These are phyloP conservation scores for Calonectria multiphialidica DNA, from an alignment of 2,329 filamentous ascomycete genomes.

Conservation along the genomic window DNA sequence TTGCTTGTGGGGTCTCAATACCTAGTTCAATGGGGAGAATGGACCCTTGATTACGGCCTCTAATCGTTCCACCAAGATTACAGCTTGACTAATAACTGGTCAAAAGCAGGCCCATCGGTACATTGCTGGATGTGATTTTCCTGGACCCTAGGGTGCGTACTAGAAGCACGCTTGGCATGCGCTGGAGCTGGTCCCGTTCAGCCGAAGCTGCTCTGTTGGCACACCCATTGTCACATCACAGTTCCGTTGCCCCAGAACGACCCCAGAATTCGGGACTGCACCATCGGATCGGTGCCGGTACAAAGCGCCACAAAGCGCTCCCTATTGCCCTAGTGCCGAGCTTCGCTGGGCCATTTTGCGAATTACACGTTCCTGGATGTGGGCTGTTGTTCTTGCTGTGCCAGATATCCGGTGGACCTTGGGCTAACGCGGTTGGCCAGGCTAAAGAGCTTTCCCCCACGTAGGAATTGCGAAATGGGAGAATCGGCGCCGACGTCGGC, in stretches of 20 bases:
- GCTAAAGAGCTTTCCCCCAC: conserved; percentile 22
- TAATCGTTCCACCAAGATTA: not conserved
- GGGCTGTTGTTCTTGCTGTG: not conserved
- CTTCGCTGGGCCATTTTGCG: not conserved
- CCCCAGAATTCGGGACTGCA: not conserved
- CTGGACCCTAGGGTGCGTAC: not conserved
- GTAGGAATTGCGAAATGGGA: conserved; percentile 24
- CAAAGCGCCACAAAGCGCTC: conserved; percentile 5
- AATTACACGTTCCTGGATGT: not conserved
- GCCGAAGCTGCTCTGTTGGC: not conserved
- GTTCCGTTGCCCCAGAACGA: conserved; percentile 19
- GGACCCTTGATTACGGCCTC: not conserved
- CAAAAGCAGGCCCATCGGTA: not conserved
- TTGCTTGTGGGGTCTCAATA: not conserved
- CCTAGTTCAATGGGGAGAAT: not conserved
- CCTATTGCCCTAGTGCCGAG: conserved; percentile 35
- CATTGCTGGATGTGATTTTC: not conserved
- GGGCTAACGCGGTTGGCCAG: conserved; percentile 28
- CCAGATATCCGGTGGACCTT: conserved; percentile 13
- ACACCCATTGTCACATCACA: not conserved
- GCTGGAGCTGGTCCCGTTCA: not conserved
- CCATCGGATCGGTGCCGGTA: not conserved
- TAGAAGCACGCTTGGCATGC: not conserved
- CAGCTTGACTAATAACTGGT: not conserved
- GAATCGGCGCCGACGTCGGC: conserved; percentile 41